Percentiles rank a stretch among this genome's conserved stretches.
These are phyloP conservation scores for Verticillium nubilum DNA, from an alignment of 2,329 filamentous ascomycete genomes.

Conservation along the genomic window DNA sequence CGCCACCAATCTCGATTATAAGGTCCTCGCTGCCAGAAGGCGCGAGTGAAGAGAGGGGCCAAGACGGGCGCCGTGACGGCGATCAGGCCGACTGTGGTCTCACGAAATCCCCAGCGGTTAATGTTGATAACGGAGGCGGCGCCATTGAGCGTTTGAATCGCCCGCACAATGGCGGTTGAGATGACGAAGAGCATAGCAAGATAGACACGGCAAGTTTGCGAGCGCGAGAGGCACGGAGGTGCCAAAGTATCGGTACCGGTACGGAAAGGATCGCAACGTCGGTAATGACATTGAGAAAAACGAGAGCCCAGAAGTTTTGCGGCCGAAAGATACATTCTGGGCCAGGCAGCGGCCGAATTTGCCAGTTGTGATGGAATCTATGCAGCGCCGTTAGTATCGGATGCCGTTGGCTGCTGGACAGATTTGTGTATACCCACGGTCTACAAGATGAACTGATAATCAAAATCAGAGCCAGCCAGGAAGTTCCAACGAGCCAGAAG, in stretches of 20 bases:
- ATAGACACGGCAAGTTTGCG: conserved; percentile 15
- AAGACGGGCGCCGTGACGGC: conserved; percentile 14
- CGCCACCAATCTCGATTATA: conserved; percentile 7
- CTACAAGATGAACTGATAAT: conserved; percentile 11
- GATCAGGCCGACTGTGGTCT: conserved; percentile 16
- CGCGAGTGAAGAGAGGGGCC: conserved; percentile 8
- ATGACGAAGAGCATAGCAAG: conserved; percentile 20
- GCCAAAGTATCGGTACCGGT: conserved; percentile 18
- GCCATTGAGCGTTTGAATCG: conserved; percentile 13
- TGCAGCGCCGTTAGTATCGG: not conserved
- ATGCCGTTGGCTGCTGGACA: fast-evolving
- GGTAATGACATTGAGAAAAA: conserved; percentile 17
- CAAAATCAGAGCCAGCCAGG: conserved; percentile 11
- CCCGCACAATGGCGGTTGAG: conserved; percentile 17
- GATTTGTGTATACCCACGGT: conserved; percentile 5
- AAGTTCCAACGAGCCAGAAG: conserved; percentile 14
- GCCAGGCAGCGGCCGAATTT: conserved; percentile 15
- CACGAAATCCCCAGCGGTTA: conserved; percentile 13
- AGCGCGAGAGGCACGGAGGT: conserved; percentile 8
- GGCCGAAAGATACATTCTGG: conserved; percentile 11
- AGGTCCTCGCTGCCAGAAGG: conserved; percentile 12
- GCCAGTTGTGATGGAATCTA: conserved; percentile 15
- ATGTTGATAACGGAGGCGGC: conserved; percentile 19
- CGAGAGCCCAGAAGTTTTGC: conserved; percentile 17
- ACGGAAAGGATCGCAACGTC: conserved; percentile 19